A percentile compares a stretch with the other conserved stretches of the same genome.
These are phyloP conservation scores for Arabis alpina DNA, from an alignment of 345 rosid species.

Conservation along the genomic window DNA sequence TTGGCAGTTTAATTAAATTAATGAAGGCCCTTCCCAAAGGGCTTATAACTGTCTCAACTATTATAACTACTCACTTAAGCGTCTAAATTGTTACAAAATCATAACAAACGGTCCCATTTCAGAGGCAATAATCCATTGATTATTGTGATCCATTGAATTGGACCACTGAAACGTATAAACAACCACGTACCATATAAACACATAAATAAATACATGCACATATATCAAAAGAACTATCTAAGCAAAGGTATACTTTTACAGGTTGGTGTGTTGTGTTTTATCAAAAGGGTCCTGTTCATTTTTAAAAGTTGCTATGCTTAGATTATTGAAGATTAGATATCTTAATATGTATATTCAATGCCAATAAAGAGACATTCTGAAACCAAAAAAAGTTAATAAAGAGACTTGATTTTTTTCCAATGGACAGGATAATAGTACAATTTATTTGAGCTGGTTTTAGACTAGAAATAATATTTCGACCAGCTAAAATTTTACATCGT, in stretches of 20 bases:
- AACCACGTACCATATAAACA: conserved; percentile 6
- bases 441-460: background rate
- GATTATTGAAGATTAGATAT: conserved; percentile 3
- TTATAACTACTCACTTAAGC: conserved; percentile 18
- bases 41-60: conserved; percentile 36
- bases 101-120: conserved; percentile 15
- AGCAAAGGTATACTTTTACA: conserved; percentile 42
- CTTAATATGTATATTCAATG: background rate
- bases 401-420: background rate
- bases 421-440: background rate
- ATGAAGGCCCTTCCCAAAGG: background rate
- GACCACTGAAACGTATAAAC: conserved; percentile 14
- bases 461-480: background rate
- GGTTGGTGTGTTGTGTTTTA: conserved; percentile 39
- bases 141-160: conserved; percentile 35
- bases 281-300: conserved; percentile 38
- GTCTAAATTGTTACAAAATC: conserved; percentile 8
- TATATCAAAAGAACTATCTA: conserved; percentile 25
- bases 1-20: background rate
- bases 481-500: background rate
- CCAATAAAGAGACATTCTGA: conserved; percentile 9
- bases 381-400: too few species aligned
- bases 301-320: conserved; percentile 30
- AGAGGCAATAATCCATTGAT: conserved; percentile 22
- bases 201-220: conserved; percentile 25